Conservation (phyloP, 75 land plant species). For the Picea glauca region DNA sequence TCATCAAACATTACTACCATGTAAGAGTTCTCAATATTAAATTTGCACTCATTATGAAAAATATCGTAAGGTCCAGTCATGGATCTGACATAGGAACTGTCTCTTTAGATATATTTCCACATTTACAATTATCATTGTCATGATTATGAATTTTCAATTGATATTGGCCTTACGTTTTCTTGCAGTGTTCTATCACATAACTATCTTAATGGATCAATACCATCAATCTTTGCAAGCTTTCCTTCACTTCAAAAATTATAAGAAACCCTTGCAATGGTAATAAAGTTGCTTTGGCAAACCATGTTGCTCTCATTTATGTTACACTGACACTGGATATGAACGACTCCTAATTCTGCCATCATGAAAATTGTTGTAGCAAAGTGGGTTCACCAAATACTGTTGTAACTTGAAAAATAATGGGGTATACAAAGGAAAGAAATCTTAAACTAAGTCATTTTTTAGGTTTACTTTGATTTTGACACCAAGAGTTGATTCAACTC, state of each 20-base stretch:
- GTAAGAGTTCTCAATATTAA: background rate
- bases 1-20: slow-evolving; percentile 6
- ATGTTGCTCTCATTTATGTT: background rate
- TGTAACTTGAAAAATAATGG: background rate
- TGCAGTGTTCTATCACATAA: slow-evolving; percentile 10
- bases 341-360: background rate
- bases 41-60: background rate
- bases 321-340: background rate
- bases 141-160: background rate
- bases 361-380: background rate
- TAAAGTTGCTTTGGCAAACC: background rate
- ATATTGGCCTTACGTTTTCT: background rate
- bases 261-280: background rate
- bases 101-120: background rate
- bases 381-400: background rate
- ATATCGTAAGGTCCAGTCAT: background rate
- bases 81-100: background rate
- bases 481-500: background rate
- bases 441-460: background rate
- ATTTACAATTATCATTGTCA: background rate
- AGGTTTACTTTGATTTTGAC: background rate
- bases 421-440: background rate
- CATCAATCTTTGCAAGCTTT: slow-evolving; percentile 10
- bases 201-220: slow-evolving; percentile 17
- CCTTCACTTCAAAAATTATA: slow-evolving; percentile 10